Evolutionary conservation across 768 basidiomycete genomes (phyloP).

Genomic region (Phaffia australis): DNA sequence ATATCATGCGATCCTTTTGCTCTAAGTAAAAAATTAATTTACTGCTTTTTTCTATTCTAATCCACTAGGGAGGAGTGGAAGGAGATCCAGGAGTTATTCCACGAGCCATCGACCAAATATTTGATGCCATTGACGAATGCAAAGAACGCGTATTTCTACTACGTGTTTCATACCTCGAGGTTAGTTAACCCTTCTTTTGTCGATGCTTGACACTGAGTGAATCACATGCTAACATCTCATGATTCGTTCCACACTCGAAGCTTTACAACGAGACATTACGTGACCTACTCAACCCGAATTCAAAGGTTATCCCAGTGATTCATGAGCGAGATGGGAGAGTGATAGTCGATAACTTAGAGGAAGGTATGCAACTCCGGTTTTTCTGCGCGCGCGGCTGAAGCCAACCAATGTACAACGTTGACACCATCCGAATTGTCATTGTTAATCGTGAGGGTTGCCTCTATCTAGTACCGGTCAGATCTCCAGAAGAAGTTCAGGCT

Average conservation of each 20-base stretch:
- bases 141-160: slow-evolving; percentile 7
- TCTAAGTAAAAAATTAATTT: slow-evolving; percentile 42
- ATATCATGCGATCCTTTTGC: slow-evolving; percentile 50
- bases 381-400: background rate
- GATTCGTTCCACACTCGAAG: background rate
- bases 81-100: slow-evolving; percentile 24
- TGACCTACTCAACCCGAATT: slow-evolving; percentile 21
- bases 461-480: slow-evolving; percentile 8
- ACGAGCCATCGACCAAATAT: slow-evolving; percentile 22
- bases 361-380: slow-evolving; percentile 11
- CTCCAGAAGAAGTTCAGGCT: slow-evolving; percentile 18
- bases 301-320: slow-evolving; percentile 11
- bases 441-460: background rate
- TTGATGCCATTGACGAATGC: slow-evolving; percentile 21
- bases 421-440: background rate
- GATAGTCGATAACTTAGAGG: slow-evolving; percentile 9
- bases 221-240: background rate
- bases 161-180: slow-evolving; percentile 23
- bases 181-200: background rate
- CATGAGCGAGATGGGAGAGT: slow-evolving; percentile 18
- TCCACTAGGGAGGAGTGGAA: slow-evolving; percentile 12
- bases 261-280: slow-evolving; percentile 24
- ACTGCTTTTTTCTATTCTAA: background rate
- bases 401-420: background rate
- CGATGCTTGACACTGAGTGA: no score